Percentiles rank a stretch among this genome's conserved stretches.
phyloP scores from a whole-genome alignment of 208 protist species.

The Acanthamoeba sp. region DNA sequence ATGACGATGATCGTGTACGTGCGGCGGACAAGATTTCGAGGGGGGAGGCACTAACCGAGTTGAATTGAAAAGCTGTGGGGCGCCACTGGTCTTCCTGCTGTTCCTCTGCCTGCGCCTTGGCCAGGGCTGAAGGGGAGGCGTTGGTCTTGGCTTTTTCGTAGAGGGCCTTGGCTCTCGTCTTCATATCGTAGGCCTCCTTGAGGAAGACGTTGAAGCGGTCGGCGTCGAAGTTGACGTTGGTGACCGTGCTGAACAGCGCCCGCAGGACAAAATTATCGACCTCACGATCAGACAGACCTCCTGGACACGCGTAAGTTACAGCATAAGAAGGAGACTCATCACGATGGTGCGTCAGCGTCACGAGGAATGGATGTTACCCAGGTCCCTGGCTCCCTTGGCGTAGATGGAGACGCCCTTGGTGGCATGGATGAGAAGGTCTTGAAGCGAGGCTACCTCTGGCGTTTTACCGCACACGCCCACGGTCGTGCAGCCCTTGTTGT shows the following conservation, averaged over 20 bases:
- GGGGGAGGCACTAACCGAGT: neutral
- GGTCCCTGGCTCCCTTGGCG: slow-evolving; percentile 14
- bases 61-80: neutral
- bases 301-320: slow-evolving; percentile 4
- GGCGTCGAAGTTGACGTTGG: slow-evolving; percentile 88
- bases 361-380: neutral
- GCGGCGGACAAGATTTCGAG: too few relatives aligned
- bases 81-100: slow-evolving; percentile 62
- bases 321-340: slow-evolving; percentile 83
- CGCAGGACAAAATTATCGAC: slow-evolving; percentile 84
- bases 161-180: slow-evolving; percentile 68
- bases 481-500: slow-evolving; percentile 87
- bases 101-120: slow-evolving; percentile 17
- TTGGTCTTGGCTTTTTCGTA: slow-evolving; percentile 21
- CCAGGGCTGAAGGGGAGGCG: neutral
- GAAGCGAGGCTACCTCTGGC: slow-evolving; percentile 82
- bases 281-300: slow-evolving; percentile 27
- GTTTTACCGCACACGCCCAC: slow-evolving; percentile 90
- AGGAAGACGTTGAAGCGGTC: slow-evolving; percentile 43
- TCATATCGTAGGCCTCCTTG: slow-evolving; percentile 25
- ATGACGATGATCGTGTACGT: too few relatives aligned
- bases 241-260: slow-evolving; percentile 89
- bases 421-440: slow-evolving; percentile 83
- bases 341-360: slow-evolving; percentile 18
- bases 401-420: slow-evolving; percentile 67